Evolutionary conservation across 73 alveolate genomes (phyloP).

Genomic region (Stentor coeruleus): DNA sequence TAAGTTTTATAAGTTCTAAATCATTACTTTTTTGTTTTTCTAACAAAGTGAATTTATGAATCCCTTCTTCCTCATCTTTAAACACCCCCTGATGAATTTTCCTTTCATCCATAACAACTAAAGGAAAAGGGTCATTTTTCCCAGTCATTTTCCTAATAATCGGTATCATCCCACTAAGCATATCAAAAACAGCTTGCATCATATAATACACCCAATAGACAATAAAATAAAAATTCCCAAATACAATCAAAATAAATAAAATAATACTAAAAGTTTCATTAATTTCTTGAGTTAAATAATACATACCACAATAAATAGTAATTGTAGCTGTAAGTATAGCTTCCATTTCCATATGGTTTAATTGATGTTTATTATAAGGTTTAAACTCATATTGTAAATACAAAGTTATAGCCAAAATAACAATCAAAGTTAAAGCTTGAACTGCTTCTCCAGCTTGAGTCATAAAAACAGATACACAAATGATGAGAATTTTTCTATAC

Average conservation of each 20-base stretch:
- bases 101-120: too few relatives aligned
- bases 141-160: too few relatives aligned
- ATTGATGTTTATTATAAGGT: background rate
- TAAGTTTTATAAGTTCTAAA: too few relatives aligned
- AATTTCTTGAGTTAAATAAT: conserved; percentile 12
- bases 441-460: background rate
- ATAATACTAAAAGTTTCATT: background rate
- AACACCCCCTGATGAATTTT: too few relatives aligned
- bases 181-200: too few relatives aligned
- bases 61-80: too few relatives aligned
- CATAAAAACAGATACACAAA: conserved; percentile 40
- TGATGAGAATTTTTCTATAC: conserved; percentile 47
- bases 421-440: background rate
- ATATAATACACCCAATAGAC: too few relatives aligned
- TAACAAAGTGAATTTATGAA: too few relatives aligned
- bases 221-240: too few relatives aligned
- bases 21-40: too few relatives aligned
- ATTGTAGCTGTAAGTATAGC: conserved; percentile 24
- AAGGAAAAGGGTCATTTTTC: too few relatives aligned
- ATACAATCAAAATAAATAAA: background rate
- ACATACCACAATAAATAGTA: conserved; percentile 59
- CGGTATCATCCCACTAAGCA: too few relatives aligned
- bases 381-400: background rate
- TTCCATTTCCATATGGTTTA: background rate
- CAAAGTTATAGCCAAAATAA: background rate